phyloP scores from a whole-genome alignment of 1,284 basidiomycete genomes.

The Boletus sp. region DNA sequence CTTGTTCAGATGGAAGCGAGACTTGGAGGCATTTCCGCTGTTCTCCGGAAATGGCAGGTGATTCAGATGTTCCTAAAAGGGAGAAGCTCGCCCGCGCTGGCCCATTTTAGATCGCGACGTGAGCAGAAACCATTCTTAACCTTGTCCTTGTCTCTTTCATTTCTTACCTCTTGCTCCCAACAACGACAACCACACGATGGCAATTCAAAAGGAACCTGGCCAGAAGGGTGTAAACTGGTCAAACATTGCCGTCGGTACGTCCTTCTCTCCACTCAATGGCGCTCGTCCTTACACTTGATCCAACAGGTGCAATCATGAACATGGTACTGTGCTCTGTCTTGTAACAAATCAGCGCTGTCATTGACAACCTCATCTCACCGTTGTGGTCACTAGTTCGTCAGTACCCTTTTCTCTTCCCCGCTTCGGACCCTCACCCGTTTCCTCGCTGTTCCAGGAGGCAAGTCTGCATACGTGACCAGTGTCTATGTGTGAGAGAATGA shows the following conservation, averaged over 20 bases:
- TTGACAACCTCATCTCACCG: neutral
- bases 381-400: slow-evolving; percentile 25
- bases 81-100: too few species aligned
- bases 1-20: too few species aligned
- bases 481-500: slow-evolving; percentile 4
- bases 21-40: too few species aligned
- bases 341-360: slow-evolving; percentile 8
- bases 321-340: slow-evolving; percentile 53
- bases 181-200: slow-evolving; percentile 48
- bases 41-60: slow-evolving; percentile 4
- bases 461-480: slow-evolving; percentile 22
- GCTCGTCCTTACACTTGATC: slow-evolving; percentile 23
- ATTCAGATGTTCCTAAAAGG: too few species aligned
- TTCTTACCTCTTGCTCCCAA: slow-evolving; percentile 16
- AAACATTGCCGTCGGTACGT: slow-evolving; percentile 94
- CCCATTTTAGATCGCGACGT: too few species aligned
- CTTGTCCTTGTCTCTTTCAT: slow-evolving; percentile 19
- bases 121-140: slow-evolving; percentile 5
- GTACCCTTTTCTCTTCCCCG: slow-evolving; percentile 15
- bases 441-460: slow-evolving; percentile 40
- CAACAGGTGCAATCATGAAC: slow-evolving; percentile 89
- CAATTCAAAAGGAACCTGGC: slow-evolving; percentile 76
- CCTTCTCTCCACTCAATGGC: slow-evolving; percentile 6
- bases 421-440: slow-evolving; percentile 18
- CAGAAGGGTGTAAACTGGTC: slow-evolving; percentile 97